These are phyloP conservation scores for Jacaranda mimosifolia DNA, from an alignment of 257 asterid species.

Conservation along the genomic window DNA sequence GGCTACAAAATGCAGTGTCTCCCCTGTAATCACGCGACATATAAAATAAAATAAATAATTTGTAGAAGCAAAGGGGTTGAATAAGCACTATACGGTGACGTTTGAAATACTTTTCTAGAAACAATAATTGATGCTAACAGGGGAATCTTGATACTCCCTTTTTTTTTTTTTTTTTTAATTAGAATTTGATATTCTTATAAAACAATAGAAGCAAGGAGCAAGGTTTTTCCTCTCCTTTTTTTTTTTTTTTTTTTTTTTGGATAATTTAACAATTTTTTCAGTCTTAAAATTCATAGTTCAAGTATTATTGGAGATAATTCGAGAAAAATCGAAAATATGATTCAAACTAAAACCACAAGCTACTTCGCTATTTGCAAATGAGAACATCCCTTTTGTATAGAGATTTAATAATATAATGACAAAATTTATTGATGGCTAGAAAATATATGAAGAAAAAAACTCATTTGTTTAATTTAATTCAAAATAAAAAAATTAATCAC, in stretches of 20 bases:
- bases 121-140: background rate
- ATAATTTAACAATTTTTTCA: too few relatives aligned
- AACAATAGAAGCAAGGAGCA: background rate
- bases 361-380: too few relatives aligned
- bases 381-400: too few relatives aligned
- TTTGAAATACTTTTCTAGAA: background rate
- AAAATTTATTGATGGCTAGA: too few relatives aligned
- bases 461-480: too few relatives aligned
- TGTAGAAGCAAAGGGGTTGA: background rate
- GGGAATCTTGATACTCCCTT: background rate
- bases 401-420: too few relatives aligned
- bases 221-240: too few relatives aligned
- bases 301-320: background rate
- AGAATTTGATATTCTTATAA: background rate
- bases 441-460: too few relatives aligned
- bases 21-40: slow-evolving; percentile 40
- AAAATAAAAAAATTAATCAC: too few relatives aligned
- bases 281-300: background rate
- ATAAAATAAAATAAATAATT: background rate
- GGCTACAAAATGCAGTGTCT: slow-evolving; percentile 53
- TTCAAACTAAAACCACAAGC: too few relatives aligned
- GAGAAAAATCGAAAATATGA: too few relatives aligned
- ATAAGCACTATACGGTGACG: background rate
- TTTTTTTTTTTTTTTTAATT: background rate
- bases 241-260: background rate